Evolutionary conservation across 164 flowering plant genomes (phyloP), one percentile per base, ranked within the genome.

Genomic region (Houttuynia cordata): DNA sequence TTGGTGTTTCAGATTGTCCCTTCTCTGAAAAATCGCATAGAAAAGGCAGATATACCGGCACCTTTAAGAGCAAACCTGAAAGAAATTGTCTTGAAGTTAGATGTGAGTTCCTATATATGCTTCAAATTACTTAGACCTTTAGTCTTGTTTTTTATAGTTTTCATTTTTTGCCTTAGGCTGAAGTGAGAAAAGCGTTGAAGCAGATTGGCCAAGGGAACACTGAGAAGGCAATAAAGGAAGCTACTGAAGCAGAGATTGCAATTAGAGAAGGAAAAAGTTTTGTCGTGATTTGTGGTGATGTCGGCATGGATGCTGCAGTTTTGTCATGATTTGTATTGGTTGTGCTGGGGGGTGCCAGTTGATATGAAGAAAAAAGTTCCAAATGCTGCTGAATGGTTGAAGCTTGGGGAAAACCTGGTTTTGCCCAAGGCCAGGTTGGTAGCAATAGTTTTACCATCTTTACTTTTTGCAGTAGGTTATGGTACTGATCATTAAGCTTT

Each of bases 401-500:
- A n/a, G n/a, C n/a, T n/a, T n/a, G n/a, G n/a, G n/a, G n/a, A n/a
- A n/a, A n/a, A n/a, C n/a, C n/a, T n/a, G n/a, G n/a, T n/a, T n/a
- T n/a, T n/a, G n/a, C n/a, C n/a, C n/a, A n/a, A 62, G 96, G 95
- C 69, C 99, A 93, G 92, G 99, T 92, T 30, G 68, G 79, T 51
- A 58, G 6, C 56, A 12, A 34, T 19, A 7, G 7, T 17, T 53
- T 60, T 58, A 19, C 6, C 13, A 18, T 58, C 13, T 1, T 7
- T 1, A 3, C 20, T 14, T 18, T 37, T 37, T 6, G n/a, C 20
- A 39, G 9, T 12, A 8, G 24, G 14, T 0, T n/a, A 14, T 12
- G 17, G 22, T 4, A 39, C 17, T 40, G 42, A n/a, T n/a, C 42
- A 40, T 40, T 41, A 41, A 13, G 20, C 41, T 20, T 20, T 14